These are phyloP conservation scores for Anthoceros angustus DNA, from an alignment of 225 moss, liverwort and hornwort genomes.

Conservation along the genomic window DNA sequence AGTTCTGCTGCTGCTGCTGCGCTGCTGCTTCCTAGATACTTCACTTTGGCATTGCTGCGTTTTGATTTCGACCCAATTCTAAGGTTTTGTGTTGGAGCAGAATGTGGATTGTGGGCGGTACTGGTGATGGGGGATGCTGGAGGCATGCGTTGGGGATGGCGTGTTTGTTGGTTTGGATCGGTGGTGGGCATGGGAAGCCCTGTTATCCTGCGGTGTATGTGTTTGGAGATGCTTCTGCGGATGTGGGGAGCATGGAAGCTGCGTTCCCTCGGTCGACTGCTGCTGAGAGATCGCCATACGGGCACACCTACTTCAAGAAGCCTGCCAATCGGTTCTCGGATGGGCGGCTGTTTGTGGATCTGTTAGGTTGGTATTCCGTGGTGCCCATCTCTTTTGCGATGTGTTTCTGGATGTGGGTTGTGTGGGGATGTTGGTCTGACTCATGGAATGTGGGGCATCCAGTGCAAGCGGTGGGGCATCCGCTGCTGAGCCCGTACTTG, in stretches of 20 bases:
- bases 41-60: too few relatives aligned
- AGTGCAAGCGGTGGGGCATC: conserved; percentile 32
- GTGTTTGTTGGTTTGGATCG: not conserved
- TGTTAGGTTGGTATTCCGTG: conserved; percentile 11
- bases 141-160: too few relatives aligned
- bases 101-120: too few relatives aligned
- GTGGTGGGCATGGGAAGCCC: not conserved
- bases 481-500: conserved; percentile 31
- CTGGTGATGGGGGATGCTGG: too few relatives aligned
- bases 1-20: not conserved
- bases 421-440: not conserved
- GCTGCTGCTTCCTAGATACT: too few relatives aligned
- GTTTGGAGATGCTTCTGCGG: conserved; percentile 26
- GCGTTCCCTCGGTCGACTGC: conserved; percentile 27
- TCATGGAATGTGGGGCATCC: not conserved
- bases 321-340: conserved; percentile 29
- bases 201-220: not conserved
- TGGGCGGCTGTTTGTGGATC: conserved; percentile 29
- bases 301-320: conserved; percentile 22
- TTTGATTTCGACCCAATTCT: too few relatives aligned
- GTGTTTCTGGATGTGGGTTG: not conserved
- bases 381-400: not conserved
- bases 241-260: conserved; percentile 31
- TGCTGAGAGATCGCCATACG: conserved; percentile 29
- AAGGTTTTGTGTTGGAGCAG: too few relatives aligned